A percentile compares a stretch with the other conserved stretches of the same genome.
phyloP scores from a whole-genome alignment of 1,139 yeast species.

The Geotrichum klebahnii region DNA sequence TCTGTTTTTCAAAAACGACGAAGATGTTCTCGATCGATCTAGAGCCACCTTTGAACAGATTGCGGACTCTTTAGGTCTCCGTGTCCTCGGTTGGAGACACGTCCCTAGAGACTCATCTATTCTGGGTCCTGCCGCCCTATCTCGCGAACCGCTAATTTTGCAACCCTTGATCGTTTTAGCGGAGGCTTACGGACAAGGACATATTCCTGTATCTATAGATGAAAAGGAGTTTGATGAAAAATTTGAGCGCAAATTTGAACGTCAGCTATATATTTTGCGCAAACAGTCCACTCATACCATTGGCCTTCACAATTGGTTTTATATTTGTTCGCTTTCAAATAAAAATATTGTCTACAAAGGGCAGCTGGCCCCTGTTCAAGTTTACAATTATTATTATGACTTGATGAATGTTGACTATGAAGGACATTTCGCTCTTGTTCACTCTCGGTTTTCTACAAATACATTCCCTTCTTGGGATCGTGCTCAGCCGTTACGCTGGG shows the following conservation, averaged over 20 bases:
- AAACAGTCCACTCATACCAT: slow-evolving; percentile 86
- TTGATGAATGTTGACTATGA: slow-evolving; percentile 85
- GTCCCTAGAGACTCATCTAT: slow-evolving; percentile 95
- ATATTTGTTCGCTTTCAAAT: slow-evolving; percentile 85
- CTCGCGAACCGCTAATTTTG: slow-evolving; percentile 84
- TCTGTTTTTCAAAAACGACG: slow-evolving; percentile 82
- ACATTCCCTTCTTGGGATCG: slow-evolving; percentile 99
- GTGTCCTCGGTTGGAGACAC: slow-evolving; percentile 88
- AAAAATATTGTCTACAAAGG: slow-evolving; percentile 95
- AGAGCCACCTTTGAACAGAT: slow-evolving; percentile 72
- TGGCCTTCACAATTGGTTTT: slow-evolving; percentile 94
- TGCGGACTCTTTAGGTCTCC: slow-evolving; percentile 69
- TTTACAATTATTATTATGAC: slow-evolving; percentile 89
- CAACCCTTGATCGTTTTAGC: slow-evolving; percentile 81
- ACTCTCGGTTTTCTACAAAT: slow-evolving; percentile 94
- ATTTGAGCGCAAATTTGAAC: slow-evolving; percentile 68
- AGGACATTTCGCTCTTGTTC: slow-evolving; percentile 93
- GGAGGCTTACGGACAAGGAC: slow-evolving; percentile 49
- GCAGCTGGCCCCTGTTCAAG: slow-evolving; percentile 94
- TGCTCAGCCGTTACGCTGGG: slow-evolving; percentile 95
- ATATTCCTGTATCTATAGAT: slow-evolving; percentile 31
- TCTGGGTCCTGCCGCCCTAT: slow-evolving; percentile 89
- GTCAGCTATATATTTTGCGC: slow-evolving; percentile 76
- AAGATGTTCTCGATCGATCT: slow-evolving; percentile 58
- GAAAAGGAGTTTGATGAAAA: slow-evolving; percentile 51